Evolutionary conservation across 306 rosid species (phyloP).

Genomic region (Comarum palustre): DNA sequence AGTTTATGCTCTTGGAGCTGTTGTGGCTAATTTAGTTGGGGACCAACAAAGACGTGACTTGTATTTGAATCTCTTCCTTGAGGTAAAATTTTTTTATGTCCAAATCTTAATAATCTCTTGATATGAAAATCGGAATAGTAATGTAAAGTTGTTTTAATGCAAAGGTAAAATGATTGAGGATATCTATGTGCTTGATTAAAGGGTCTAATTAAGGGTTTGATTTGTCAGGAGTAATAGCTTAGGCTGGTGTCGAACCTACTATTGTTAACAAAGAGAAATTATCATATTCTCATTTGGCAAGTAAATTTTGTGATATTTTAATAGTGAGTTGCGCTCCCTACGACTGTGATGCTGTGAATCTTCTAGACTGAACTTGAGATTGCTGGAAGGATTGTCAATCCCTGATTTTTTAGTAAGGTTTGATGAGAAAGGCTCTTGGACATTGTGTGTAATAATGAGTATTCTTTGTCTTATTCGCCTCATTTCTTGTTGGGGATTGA

Average conservation of each 20-base stretch:
- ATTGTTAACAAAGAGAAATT: background rate
- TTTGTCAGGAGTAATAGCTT: background rate
- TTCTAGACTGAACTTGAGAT: background rate
- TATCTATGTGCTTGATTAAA: too few relatives aligned
- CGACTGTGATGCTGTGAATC: background rate
- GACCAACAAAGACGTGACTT: constrained; percentile 53
- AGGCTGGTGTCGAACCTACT: background rate
- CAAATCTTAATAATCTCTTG: too few relatives aligned
- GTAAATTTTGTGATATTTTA: background rate
- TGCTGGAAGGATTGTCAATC: background rate
- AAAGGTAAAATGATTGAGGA: background rate
- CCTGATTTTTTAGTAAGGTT: background rate
- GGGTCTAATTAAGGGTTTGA: background rate
- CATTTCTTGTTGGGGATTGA: background rate
- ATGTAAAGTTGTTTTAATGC: background rate
- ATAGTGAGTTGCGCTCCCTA: background rate
- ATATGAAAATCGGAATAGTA: background rate
- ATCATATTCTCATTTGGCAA: background rate
- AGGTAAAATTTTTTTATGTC: constrained; percentile 37
- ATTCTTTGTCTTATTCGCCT: background rate
- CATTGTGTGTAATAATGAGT: background rate
- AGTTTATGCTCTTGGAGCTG: constrained; percentile 68
- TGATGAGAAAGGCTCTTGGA: background rate
- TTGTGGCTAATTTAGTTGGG: constrained; percentile 62
- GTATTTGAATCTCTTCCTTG: constrained; percentile 62